Conservation (phyloP, 2,329 filamentous ascomycete species). For the Trichoderma semiorbis region DNA sequence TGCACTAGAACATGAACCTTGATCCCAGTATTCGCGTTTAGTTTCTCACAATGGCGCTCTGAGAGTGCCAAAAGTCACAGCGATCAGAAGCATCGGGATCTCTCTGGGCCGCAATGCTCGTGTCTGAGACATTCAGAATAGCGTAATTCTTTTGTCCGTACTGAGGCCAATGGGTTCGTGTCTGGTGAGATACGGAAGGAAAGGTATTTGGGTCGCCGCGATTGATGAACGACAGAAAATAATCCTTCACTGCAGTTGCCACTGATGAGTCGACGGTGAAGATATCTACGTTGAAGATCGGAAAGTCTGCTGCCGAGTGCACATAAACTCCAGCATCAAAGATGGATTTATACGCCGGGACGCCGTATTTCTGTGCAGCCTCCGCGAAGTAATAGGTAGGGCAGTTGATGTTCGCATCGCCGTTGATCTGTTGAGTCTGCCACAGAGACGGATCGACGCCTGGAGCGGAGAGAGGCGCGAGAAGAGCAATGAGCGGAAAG, state of each 20-base stretch:
- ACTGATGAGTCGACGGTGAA: neutral
- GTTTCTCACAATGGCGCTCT: neutral
- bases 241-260: neutral
- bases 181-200: neutral
- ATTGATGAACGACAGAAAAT: neutral
- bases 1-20: neutral
- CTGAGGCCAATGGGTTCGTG: neutral
- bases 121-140: neutral
- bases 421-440: neutral
- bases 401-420: too few species aligned
- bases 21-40: neutral
- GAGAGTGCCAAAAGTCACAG: neutral
- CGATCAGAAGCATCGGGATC: neutral
- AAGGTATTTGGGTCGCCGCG: neutral
- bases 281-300: neutral
- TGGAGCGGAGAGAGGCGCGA: neutral
- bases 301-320: neutral
- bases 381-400: too few species aligned
- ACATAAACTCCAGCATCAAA: neutral
- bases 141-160: neutral
- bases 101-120: neutral
- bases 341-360: too few species aligned
- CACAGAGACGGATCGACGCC: neutral
- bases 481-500: neutral
- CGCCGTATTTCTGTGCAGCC: too few species aligned